These are phyloP conservation scores for Barnettozyma californica DNA, from an alignment of 805 yeast genomes.

Conservation along the genomic window DNA sequence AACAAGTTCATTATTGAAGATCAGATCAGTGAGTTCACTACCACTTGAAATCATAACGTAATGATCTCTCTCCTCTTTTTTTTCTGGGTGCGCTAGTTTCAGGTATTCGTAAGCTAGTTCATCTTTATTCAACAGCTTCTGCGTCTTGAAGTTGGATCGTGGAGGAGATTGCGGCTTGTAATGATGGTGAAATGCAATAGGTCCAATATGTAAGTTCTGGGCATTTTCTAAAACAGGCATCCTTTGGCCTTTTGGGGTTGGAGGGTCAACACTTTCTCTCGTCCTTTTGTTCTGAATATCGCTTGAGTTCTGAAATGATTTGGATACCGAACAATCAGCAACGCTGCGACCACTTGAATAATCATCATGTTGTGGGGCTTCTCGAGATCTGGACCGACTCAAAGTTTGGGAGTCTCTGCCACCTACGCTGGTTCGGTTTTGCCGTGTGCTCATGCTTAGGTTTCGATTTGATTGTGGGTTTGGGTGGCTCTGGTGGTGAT, in stretches of 20 bases:
- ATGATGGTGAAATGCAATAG: background rate
- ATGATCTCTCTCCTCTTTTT: background rate
- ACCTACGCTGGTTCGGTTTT: background rate
- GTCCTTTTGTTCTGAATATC: background rate
- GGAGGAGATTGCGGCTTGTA: background rate
- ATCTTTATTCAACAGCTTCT: constrained; percentile 5
- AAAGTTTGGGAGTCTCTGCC: background rate
- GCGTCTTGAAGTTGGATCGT: background rate
- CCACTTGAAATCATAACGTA: constrained; percentile 1
- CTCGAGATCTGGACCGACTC: background rate
- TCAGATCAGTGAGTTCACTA: background rate
- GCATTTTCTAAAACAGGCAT: background rate
- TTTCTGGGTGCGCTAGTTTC: constrained; percentile 1
- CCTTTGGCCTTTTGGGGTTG: background rate
- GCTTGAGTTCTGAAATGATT: background rate
- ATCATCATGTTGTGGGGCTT: background rate
- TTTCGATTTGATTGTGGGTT: too few relatives aligned
- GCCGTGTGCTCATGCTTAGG: background rate
- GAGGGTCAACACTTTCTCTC: background rate
- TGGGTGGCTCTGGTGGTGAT: constrained; percentile 10
- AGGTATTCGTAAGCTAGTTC: constrained; percentile 1
- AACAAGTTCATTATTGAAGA: constrained; percentile 6
- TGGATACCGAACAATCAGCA: background rate
- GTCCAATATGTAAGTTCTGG: background rate
- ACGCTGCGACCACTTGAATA: background rate